phyloP scores from a whole-genome alignment of 805 yeast genomes.

The Grigorovia transvaalensis region DNA sequence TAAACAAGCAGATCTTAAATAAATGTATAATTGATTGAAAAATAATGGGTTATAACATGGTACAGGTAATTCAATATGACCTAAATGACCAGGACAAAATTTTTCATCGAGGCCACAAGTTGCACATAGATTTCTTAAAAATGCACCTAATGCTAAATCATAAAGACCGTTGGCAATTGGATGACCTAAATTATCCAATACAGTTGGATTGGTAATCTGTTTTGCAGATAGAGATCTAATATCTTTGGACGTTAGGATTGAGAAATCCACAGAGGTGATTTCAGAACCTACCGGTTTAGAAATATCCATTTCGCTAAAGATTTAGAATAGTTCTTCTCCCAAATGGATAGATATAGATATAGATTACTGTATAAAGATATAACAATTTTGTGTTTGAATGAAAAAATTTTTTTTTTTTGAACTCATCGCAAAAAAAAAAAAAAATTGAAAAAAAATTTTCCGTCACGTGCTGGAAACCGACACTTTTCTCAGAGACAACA shows the following conservation, averaged over 20 bases:
- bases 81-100: constrained; percentile 96
- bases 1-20: constrained; percentile 75
- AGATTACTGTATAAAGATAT: not conserved
- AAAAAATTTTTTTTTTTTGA: not conserved
- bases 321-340: not conserved
- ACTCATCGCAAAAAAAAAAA: constrained; percentile 2
- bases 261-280: constrained; percentile 85
- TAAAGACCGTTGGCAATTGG: constrained; percentile 90
- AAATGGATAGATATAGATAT: not conserved
- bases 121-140: constrained; percentile 74
- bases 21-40: constrained; percentile 80
- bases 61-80: constrained; percentile 92
- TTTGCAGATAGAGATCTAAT: constrained; percentile 82
- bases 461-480: not conserved
- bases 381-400: not conserved
- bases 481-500: not conserved
- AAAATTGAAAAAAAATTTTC: not conserved
- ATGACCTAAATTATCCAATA: constrained; percentile 93
- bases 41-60: constrained; percentile 93
- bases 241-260: constrained; percentile 71
- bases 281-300: constrained; percentile 94
- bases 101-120: constrained; percentile 94
- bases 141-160: constrained; percentile 93
- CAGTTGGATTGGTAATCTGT: constrained; percentile 90
- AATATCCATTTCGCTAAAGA: constrained; percentile 61